phyloP scores from a whole-genome alignment of 2,329 filamentous ascomycete species.

The Colletotrichum paranaense region DNA sequence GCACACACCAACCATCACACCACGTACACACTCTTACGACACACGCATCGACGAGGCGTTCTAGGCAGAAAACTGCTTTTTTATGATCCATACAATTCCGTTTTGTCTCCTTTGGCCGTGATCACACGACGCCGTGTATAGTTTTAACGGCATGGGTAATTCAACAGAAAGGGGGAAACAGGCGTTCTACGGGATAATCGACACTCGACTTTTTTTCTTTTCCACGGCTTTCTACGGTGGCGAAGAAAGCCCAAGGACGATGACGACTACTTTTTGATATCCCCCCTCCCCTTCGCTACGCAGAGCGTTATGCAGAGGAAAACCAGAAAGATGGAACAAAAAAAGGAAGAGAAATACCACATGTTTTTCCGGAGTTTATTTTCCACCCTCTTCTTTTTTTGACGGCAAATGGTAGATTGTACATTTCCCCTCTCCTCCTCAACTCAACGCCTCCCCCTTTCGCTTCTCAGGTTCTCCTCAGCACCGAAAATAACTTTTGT shows the following conservation, averaged over 20 bases:
- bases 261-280: constrained; percentile 36
- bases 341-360: constrained; percentile 11
- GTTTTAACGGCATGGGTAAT: constrained; percentile 8
- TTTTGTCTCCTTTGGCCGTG: constrained; percentile 2
- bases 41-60: constrained; percentile 35
- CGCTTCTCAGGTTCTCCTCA: background rate
- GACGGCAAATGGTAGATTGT: constrained; percentile 29
- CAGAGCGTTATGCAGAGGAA: background rate
- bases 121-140: constrained; percentile 16
- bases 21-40: constrained; percentile 21
- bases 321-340: background rate
- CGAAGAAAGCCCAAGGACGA: constrained; percentile 31
- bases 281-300: constrained; percentile 10
- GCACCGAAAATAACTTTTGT: constrained; percentile 6
- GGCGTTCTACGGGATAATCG: constrained; percentile 18
- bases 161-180: background rate
- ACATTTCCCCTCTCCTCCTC: constrained; percentile 17
- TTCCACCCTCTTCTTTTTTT: background rate
- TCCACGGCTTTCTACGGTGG: constrained; percentile 16
- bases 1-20: constrained; percentile 6
- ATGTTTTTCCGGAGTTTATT: background rate
- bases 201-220: background rate
- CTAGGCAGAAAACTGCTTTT: constrained; percentile 13
- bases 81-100: constrained; percentile 17
- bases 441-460: constrained; percentile 10